Evolutionary conservation across 2,329 filamentous ascomycete species (phyloP).

Genomic region (Fusarium goolgardi): DNA sequence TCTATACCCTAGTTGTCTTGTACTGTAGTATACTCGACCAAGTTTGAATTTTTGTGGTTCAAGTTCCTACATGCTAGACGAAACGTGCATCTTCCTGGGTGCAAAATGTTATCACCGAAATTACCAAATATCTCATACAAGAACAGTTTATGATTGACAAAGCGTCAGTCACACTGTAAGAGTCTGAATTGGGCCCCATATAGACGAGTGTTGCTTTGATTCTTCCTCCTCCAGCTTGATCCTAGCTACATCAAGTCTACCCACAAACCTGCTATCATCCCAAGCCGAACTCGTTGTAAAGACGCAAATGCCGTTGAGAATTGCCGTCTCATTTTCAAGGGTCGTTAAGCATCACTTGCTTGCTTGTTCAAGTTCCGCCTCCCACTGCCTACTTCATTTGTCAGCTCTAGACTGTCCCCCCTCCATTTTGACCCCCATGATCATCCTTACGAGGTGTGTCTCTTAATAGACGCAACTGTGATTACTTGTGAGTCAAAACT

Average conservation of each 20-base stretch:
- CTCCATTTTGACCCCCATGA: neutral
- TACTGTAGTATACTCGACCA: neutral
- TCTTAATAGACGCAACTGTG: neutral
- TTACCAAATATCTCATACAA: neutral
- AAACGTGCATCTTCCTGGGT: constrained; percentile 20
- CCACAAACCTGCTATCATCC: neutral
- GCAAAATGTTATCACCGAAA: neutral
- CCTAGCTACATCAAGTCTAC: neutral
- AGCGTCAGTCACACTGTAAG: constrained; percentile 25
- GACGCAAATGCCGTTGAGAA: neutral
- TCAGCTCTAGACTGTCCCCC: neutral
- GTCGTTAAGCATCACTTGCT: neutral
- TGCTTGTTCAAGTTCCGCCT: neutral
- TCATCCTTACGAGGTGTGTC: neutral
- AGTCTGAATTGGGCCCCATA: neutral
- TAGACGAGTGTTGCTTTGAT: constrained; percentile 19
- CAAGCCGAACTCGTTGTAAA: neutral
- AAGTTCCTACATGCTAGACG: constrained; percentile 17
- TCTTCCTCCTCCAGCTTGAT: constrained; percentile 16
- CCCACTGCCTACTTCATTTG: neutral
- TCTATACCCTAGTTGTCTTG: neutral
- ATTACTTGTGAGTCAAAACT: neutral
- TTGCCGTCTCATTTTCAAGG: neutral
- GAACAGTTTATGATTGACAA: neutral
- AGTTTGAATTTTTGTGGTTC: constrained; percentile 3